Evolutionary conservation across 1,284 basidiomycete genomes (phyloP).

Genomic region (Malassezia restricta): DNA sequence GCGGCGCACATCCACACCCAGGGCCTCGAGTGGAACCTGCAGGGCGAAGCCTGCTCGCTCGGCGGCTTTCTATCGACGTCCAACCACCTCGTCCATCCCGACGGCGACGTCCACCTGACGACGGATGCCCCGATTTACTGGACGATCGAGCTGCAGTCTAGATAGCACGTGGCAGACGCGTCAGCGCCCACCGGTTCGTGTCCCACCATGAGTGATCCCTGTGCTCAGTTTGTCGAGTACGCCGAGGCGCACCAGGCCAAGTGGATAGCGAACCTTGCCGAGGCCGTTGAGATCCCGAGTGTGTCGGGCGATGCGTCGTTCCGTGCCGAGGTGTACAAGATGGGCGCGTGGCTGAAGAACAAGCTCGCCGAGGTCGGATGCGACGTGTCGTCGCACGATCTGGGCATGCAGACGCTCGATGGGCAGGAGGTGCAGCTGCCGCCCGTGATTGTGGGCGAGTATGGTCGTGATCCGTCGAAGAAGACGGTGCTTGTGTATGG

Average conservation of each 20-base stretch:
- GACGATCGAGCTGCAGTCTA: constrained; percentile 56
- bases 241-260: constrained; percentile 39
- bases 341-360: constrained; percentile 41
- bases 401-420: constrained; percentile 68
- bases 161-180: neutral
- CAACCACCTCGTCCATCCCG: constrained; percentile 57
- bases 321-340: constrained; percentile 38
- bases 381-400: constrained; percentile 29
- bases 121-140: constrained; percentile 78
- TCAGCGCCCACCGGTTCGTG: neutral
- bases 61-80: constrained; percentile 62
- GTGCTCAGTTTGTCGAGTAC: constrained; percentile 34
- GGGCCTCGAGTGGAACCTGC: constrained; percentile 80
- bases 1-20: constrained; percentile 61
- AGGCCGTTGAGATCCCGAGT: constrained; percentile 42
- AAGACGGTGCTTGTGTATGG: constrained; percentile 84
- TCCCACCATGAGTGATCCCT: constrained; percentile 14
- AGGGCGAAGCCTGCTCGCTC: constrained; percentile 22
- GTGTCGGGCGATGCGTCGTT: constrained; percentile 43
- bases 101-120: constrained; percentile 57
- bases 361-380: constrained; percentile 37
- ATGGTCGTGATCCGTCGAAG: constrained; percentile 66
- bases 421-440: constrained; percentile 67
- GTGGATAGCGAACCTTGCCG: constrained; percentile 32
- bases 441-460: constrained; percentile 66